Evolutionary conservation across 768 basidiomycete species (phyloP).

Genomic region (Leucosporidium scottii): DNA sequence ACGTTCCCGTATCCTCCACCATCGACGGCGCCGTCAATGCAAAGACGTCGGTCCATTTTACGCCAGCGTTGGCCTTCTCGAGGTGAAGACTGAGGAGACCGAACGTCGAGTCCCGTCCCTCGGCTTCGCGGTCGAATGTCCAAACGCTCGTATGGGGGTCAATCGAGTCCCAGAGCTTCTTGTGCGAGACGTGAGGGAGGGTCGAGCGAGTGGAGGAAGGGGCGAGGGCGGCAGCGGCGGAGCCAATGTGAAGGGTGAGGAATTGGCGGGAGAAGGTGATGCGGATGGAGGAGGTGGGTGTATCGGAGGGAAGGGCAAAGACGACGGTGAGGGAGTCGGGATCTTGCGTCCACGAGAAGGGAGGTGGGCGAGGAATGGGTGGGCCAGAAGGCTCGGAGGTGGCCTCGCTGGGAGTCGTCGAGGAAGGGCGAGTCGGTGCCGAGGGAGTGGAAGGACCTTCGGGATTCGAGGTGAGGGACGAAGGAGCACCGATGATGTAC

Average conservation of each 20-base stretch:
- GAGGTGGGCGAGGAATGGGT: constrained; percentile 51
- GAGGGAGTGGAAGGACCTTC: neutral
- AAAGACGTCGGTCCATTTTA: constrained; percentile 83
- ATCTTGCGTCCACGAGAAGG: constrained; percentile 91
- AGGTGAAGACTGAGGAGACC: constrained; percentile 75
- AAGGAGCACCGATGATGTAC: constrained; percentile 4
- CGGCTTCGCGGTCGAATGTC: constrained; percentile 69
- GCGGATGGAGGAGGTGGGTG: constrained; percentile 57
- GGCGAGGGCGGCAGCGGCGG: constrained; percentile 34
- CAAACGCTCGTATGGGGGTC: constrained; percentile 73
- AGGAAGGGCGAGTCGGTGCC: neutral
- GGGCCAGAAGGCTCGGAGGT: neutral
- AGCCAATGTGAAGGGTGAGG: constrained; percentile 56
- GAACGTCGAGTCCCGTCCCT: constrained; percentile 52
- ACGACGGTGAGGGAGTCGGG: constrained; percentile 73
- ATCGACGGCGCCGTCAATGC: constrained; percentile 37
- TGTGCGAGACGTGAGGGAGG: constrained; percentile 57
- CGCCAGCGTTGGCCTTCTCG: constrained; percentile 74
- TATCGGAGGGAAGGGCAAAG: constrained; percentile 70
- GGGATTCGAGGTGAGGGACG: neutral
- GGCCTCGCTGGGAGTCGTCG: neutral
- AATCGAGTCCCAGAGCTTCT: constrained; percentile 72
- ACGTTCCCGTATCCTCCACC: constrained; percentile 37
- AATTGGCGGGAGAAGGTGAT: constrained; percentile 60
- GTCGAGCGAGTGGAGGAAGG: constrained; percentile 38